Evolutionary conservation across 345 rosid species (phyloP), one percentile per base, ranked within the genome.

Genomic region (Dovyalis caffra): DNA sequence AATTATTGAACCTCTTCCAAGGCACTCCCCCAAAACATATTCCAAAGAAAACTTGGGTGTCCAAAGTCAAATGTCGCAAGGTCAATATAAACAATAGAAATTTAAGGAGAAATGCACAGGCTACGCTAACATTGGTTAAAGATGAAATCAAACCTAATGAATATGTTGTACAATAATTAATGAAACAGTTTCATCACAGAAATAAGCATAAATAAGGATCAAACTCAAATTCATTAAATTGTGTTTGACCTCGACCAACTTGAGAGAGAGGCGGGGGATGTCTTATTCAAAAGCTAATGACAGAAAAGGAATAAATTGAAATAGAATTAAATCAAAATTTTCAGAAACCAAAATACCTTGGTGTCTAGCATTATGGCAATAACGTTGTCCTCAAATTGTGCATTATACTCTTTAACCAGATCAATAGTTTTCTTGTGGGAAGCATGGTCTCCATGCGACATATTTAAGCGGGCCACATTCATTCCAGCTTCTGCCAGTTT

Each of bases 371-470:
- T 93, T 3, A 93, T 87, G 78, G 99, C 90, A 56, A 93, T 84
- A 56, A 87, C 94, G 80, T 90, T 95, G 83, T 95, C 96, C 18
- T 81, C 82, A 66, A 88, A 90, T 63, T 83, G 90, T 80, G 98
- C 88, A 83, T 95, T 95, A 78, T 93, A 95, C 73, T 95, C 99
- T 49, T 86, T 93, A 64, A 95, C 98, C 5, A 95, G 79, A 84
- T 95, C 94, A 57, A 95, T 90, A 25, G 94, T 93, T 69, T 81
- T 90, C 90, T 88, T 85, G 74, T 93, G 99, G 28, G 99, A 93
- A 64, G 89, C 81, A 88, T 93, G 97, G 79, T 95, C 97, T 25
- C 99, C 99, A 81, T 95, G 98, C 0, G 98, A 95, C 98, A 92
- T 93, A 76, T 95, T 95, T 76, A 95, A 81, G 29, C 97, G 94